Evolutionary conservation across 495 filamentous ascomycete genomes (phyloP), one percentile per base, ranked within the genome.

Genomic region (Aspergillus hancockii): DNA sequence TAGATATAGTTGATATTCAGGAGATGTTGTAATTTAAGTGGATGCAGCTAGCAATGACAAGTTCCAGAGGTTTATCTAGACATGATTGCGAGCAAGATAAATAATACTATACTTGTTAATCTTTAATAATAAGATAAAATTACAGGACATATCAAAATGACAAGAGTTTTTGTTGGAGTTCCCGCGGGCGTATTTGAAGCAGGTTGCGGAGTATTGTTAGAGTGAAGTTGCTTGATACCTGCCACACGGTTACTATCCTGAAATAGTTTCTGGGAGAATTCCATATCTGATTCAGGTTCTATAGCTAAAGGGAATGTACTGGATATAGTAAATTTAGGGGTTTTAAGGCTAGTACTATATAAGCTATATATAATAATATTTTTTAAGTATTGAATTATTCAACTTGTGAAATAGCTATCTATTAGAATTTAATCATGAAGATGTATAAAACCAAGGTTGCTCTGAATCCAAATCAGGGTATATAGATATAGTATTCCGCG

Each of bases 401-500:
- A 38, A 36, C 36, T 22, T 13, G 36, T 19, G 40, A 63, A 63
- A 14, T 63, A 43, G 25, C 34, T 47, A 43, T 55, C 43, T 8
- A 41, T 21, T 4, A 47, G 49, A 31, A 63, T 13, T 10, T 49
- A 49, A 21, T 58, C 56, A 14, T 55, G 60, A 31, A 59, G 40
- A n/a, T 1, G 38, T 16, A n/a, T 49, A 46, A 54, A 61, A 21
- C 30, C 49, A 32, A 59, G 49, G 45, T 65, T 65, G 13, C 63
- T 59, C 55, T 49, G 12, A 21, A 55, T 13, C 63, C 59, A 65
- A 5, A 59, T 16, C 4, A 65, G 18, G 8, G 40, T 28, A 31
- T 65, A 59, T 0, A 67, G 12, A 59, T 67, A 57, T 12, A 64
- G 50, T 57, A 67, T 67, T 16, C 61, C 61, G 43, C 61, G 31